Evolutionary conservation across 495 filamentous ascomycete species (phyloP).

Genomic region (Podospora pseudopauciseta): DNA sequence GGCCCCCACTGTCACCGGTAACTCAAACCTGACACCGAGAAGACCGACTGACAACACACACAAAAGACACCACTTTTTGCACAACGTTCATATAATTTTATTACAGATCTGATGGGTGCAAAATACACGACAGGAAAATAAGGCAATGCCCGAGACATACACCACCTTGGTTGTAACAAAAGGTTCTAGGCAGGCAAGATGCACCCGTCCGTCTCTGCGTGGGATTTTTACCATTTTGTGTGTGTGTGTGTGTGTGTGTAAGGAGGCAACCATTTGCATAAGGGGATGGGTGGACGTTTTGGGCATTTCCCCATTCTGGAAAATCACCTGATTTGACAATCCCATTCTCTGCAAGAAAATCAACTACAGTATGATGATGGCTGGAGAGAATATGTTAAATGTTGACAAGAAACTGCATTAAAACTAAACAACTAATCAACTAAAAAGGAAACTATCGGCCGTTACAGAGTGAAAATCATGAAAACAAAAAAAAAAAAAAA

Average conservation of each 20-base stretch:
- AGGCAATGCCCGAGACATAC: not conserved
- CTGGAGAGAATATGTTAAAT: not conserved
- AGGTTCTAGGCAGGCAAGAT: too few species aligned
- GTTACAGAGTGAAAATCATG: not conserved
- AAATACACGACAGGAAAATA: not conserved
- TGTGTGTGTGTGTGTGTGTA: too few species aligned
- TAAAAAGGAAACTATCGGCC: constrained; percentile 2
- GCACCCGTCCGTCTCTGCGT: too few species aligned
- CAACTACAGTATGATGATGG: too few species aligned
- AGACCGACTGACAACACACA: not conserved
- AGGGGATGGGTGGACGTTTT: too few species aligned
- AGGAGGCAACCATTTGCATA: too few species aligned
- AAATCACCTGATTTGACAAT: too few species aligned
- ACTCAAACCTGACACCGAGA: not conserved
- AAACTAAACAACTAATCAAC: constrained; percentile 7
- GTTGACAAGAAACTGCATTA: not conserved
- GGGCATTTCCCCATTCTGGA: too few species aligned
- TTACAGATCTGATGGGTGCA: not conserved
- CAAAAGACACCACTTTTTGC: not conserved
- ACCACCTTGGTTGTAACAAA: not conserved
- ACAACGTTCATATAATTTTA: too few species aligned
- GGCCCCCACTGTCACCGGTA: not conserved
- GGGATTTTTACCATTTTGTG: too few species aligned
- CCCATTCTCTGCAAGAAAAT: too few species aligned
- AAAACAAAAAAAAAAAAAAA: constrained; percentile 2